Evolutionary conservation across 2,329 filamentous ascomycete genomes (phyloP).

Genomic region (Neocatenulostroma microsporum): DNA sequence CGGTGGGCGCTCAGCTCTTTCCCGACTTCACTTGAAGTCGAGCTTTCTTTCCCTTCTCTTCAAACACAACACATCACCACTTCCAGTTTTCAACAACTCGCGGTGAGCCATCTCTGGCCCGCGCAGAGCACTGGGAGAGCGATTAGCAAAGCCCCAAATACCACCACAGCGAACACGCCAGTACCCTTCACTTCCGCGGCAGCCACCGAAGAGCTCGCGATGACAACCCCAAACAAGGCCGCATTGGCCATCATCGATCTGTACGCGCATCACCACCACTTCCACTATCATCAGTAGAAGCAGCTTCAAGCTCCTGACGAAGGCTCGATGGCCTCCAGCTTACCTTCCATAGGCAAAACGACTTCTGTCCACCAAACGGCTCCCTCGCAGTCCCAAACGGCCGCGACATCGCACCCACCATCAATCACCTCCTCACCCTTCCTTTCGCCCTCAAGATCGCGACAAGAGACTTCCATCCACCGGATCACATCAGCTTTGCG

Average conservation of each 20-base stretch:
- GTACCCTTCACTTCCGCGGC: not conserved
- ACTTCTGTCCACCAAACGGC: slow-evolving; percentile 84
- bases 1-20: not conserved
- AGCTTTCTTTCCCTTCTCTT: slow-evolving; percentile 2
- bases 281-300: too few species aligned
- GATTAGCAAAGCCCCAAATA: not conserved
- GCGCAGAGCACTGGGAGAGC: not conserved
- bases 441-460: slow-evolving; percentile 70
- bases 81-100: not conserved
- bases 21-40: too few species aligned
- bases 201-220: not conserved
- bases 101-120: slow-evolving; percentile 2
- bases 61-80: not conserved
- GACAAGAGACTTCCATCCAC: slow-evolving; percentile 88
- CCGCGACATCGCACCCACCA: slow-evolving; percentile 57
- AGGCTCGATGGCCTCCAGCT: too few species aligned
- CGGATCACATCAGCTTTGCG: slow-evolving; percentile 80
- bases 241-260: slow-evolving; percentile 7
- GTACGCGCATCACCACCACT: too few species aligned
- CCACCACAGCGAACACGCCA: not conserved
- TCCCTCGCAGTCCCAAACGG: slow-evolving; percentile 73
- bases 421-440: slow-evolving; percentile 67
- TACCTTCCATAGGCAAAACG: slow-evolving; percentile 69
- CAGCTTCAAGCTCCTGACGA: too few species aligned
- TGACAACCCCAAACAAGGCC: slow-evolving; percentile 1